These are phyloP conservation scores for Linnemannia exigua DNA, from an alignment of 192 early-diverging fungal species.

Conservation along the genomic window DNA sequence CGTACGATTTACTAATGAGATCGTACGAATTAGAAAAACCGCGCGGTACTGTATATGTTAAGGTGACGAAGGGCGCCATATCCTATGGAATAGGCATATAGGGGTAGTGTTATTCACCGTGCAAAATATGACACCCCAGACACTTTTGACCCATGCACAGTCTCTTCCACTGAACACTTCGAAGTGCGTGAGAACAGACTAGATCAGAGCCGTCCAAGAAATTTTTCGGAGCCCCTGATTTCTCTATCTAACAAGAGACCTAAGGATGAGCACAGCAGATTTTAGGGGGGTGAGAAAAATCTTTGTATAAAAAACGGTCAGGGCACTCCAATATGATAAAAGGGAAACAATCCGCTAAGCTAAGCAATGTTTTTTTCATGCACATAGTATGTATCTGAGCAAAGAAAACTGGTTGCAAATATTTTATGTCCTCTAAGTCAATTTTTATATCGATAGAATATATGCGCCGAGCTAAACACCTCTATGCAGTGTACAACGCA, in stretches of 20 bases:
- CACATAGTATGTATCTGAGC: too few relatives aligned
- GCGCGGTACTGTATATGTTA: slow-evolving; percentile 5
- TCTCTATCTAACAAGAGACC: too few relatives aligned
- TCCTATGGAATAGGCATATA: slow-evolving; percentile 13
- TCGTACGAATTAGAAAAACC: too few relatives aligned
- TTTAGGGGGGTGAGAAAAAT: too few relatives aligned
- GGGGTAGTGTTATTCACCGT: neutral
- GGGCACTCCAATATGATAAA: neutral
- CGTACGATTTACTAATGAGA: too few relatives aligned
- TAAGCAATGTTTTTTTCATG: neutral
- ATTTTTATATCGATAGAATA: neutral
- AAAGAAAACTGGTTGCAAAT: too few relatives aligned
- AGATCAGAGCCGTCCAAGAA: neutral
- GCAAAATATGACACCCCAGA: too few relatives aligned
- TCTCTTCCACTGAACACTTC: slow-evolving; percentile 6
- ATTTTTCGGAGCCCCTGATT: too few relatives aligned
- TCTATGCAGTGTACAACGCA: slow-evolving; percentile 7
- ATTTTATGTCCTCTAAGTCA: neutral
- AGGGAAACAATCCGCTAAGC: neutral
- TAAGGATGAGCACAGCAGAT: too few relatives aligned
- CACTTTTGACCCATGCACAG: slow-evolving; percentile 4
- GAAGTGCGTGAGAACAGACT: slow-evolving; percentile 11
- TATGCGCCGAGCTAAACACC: slow-evolving; percentile 8
- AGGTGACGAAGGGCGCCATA: slow-evolving; percentile 8
- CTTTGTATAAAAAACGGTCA: too few relatives aligned